phyloP scores from a whole-genome alignment of 2,329 filamentous ascomycete genomes.

The Fusarium sp. region DNA sequence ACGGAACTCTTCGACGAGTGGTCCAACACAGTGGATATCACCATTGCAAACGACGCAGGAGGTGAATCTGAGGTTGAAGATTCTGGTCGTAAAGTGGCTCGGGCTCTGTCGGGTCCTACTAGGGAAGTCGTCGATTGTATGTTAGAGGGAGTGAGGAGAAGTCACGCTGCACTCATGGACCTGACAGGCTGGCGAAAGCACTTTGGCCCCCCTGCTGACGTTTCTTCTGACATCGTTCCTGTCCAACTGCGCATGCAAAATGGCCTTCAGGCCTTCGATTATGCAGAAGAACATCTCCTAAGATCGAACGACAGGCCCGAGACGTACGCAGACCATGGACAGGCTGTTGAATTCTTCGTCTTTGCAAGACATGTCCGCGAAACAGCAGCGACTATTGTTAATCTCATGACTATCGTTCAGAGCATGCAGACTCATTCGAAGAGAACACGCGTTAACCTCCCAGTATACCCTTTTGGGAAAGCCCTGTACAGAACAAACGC shows the following conservation, averaged over 20 bases:
- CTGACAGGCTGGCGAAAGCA: slow-evolving; percentile 63
- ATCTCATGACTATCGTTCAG: slow-evolving; percentile 60
- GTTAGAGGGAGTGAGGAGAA: slow-evolving; percentile 57
- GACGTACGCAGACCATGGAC: slow-evolving; percentile 60
- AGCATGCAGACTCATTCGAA: slow-evolving; percentile 59
- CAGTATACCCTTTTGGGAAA: slow-evolving; percentile 67
- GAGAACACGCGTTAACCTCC: slow-evolving; percentile 60
- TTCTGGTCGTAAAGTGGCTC: slow-evolving; percentile 41
- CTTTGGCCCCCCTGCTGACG: slow-evolving; percentile 58
- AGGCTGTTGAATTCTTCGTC: slow-evolving; percentile 66
- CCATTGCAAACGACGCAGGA: slow-evolving; percentile 16
- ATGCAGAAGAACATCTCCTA: slow-evolving; percentile 61
- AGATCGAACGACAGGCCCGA: slow-evolving; percentile 59
- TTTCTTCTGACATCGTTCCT: slow-evolving; percentile 58
- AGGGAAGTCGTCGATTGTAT: slow-evolving; percentile 61
- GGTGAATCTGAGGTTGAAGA: slow-evolving; percentile 30
- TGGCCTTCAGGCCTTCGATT: slow-evolving; percentile 61
- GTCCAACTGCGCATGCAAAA: slow-evolving; percentile 56
- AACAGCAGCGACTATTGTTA: slow-evolving; percentile 61
- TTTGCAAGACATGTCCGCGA: slow-evolving; percentile 68
- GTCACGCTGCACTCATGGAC: slow-evolving; percentile 66
- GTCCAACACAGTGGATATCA: slow-evolving; percentile 33
- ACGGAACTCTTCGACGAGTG: slow-evolving; percentile 58
- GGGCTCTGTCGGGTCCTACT: slow-evolving; percentile 59
- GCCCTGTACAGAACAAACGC: slow-evolving; percentile 66